phyloP scores from a whole-genome alignment of 495 filamentous ascomycete genomes.

The Mycothermus thermophilus region DNA sequence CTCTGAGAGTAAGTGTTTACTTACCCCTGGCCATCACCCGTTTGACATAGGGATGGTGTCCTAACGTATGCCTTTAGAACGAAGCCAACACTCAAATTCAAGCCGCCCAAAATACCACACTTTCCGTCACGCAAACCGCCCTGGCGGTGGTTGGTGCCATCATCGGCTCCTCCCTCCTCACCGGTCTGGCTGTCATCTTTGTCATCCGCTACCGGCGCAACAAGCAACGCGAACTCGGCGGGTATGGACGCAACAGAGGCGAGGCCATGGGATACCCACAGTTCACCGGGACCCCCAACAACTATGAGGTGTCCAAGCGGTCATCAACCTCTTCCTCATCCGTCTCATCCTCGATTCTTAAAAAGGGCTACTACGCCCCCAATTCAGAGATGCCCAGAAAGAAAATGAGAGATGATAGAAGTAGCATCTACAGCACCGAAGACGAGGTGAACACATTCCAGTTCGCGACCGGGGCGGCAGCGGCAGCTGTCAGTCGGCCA shows the following conservation, averaged over 20 bases:
- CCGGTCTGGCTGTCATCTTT: slow-evolving; percentile 18
- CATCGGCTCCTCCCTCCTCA: slow-evolving; percentile 27
- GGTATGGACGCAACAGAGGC: neutral
- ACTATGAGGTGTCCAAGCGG: no score
- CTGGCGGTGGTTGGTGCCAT: slow-evolving; percentile 27
- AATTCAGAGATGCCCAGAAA: no score
- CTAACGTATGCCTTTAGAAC: no score
- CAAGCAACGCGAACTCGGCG: slow-evolving; percentile 5
- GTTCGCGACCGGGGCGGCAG: neutral
- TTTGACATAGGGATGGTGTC: no score
- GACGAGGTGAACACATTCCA: neutral
- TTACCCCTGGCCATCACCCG: no score
- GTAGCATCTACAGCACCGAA: slow-evolving; percentile 5
- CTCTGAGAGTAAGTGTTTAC: slow-evolving; percentile 20
- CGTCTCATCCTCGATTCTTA: no score
- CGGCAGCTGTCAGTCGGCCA: neutral
- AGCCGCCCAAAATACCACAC: slow-evolving; percentile 19
- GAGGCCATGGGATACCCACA: slow-evolving; percentile 1
- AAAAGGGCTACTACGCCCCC: no score
- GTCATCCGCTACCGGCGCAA: slow-evolving; percentile 21
- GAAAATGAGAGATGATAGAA: slow-evolving; percentile 6
- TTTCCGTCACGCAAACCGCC: slow-evolving; percentile 26
- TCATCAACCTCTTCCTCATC: no score
- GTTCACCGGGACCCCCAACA: slow-evolving; percentile 2
- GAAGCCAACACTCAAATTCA: slow-evolving; percentile 18